These are phyloP conservation scores for Stenogyne calaminthoides DNA, from an alignment of 305 asterid genomes.

Conservation along the genomic window DNA sequence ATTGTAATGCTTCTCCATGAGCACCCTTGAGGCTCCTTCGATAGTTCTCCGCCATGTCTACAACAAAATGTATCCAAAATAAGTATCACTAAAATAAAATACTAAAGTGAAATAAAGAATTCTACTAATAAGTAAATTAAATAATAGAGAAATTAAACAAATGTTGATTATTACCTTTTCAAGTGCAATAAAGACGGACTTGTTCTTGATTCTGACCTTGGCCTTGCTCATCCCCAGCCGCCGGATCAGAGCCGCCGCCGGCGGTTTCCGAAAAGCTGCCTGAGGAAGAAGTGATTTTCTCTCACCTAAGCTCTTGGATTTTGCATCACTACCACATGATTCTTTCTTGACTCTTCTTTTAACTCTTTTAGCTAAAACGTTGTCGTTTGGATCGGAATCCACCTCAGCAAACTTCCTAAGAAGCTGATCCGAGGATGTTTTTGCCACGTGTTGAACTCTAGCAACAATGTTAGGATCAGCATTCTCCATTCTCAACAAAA, in stretches of 20 bases:
- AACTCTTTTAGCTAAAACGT: slow-evolving; percentile 44
- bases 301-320: slow-evolving; percentile 38
- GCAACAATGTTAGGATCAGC: slow-evolving; percentile 38
- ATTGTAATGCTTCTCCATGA: slow-evolving; percentile 85
- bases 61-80: not conserved
- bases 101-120: not conserved
- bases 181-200: slow-evolving; percentile 56
- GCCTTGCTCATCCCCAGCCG: slow-evolving; percentile 57
- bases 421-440: slow-evolving; percentile 81
- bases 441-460: slow-evolving; percentile 71
- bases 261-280: slow-evolving; percentile 40
- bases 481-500: slow-evolving; percentile 39
- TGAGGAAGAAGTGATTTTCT: slow-evolving; percentile 63
- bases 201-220: slow-evolving; percentile 52
- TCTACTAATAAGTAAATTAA: not conserved
- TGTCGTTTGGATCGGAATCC: slow-evolving; percentile 50
- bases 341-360: slow-evolving; percentile 36
- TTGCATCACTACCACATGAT: not conserved
- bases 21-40: slow-evolving; percentile 75
- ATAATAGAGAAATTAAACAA: not conserved
- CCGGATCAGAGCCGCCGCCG: slow-evolving; percentile 43
- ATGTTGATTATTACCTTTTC: slow-evolving; percentile 50
- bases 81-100: not conserved
- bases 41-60: slow-evolving; percentile 85
- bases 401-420: slow-evolving; percentile 77